Evolutionary conservation across 2,329 filamentous ascomycete species (phyloP).

Genomic region (Atkinsonella hypoxylon): DNA sequence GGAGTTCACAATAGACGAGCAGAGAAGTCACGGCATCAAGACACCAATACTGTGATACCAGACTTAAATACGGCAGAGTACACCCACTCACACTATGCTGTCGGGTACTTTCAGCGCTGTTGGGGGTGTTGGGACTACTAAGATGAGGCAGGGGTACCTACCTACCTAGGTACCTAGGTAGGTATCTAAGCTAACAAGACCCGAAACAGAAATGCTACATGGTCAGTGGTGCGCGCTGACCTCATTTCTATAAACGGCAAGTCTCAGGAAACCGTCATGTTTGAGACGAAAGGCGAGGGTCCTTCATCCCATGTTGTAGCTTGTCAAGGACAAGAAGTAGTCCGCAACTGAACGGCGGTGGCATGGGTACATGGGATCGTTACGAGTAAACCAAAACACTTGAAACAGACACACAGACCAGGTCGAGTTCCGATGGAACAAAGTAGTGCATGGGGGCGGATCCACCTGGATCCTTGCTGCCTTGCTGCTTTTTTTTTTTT

Average conservation of each 20-base stretch:
- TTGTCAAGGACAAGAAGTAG: background rate
- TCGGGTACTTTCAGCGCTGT: conserved; percentile 4
- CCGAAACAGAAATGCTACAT: background rate
- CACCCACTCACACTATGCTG: too few relatives aligned
- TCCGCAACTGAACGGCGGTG: background rate
- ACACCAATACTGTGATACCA: too few relatives aligned
- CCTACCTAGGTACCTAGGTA: background rate
- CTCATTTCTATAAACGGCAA: background rate
- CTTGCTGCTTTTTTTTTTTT: too few relatives aligned
- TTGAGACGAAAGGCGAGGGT: background rate
- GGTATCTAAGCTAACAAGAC: background rate
- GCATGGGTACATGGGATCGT: background rate
- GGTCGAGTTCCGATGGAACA: background rate
- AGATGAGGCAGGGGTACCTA: too few relatives aligned
- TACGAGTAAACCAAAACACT: conserved; percentile 4
- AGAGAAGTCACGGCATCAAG: background rate
- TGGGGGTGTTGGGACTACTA: too few relatives aligned
- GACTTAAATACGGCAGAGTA: too few relatives aligned
- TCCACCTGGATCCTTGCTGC: conserved; percentile 5
- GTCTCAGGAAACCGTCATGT: background rate
- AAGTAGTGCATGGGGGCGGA: background rate
- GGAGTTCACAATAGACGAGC: background rate
- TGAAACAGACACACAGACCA: conserved; percentile 6
- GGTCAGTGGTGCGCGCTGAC: background rate
- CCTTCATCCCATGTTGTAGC: background rate